These are phyloP conservation scores for Colletotrichum paranaense DNA, from an alignment of 2,329 filamentous ascomycete genomes.

Conservation along the genomic window DNA sequence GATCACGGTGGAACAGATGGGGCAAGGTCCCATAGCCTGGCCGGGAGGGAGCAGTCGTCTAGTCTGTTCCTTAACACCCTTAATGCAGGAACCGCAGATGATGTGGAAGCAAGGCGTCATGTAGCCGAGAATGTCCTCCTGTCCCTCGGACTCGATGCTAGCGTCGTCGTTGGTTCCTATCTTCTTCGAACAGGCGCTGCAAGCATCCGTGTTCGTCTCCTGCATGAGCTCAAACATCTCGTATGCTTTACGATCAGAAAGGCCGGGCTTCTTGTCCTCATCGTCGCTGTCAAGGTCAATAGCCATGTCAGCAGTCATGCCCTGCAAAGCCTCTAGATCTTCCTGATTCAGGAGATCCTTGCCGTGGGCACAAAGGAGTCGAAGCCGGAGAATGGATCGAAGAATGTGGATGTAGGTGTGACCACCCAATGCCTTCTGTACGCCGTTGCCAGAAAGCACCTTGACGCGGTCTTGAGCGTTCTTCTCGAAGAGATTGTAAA, in stretches of 20 bases:
- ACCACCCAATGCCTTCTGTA: slow-evolving; percentile 78
- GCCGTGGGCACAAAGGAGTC: slow-evolving; percentile 94
- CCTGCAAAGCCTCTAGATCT: slow-evolving; percentile 83
- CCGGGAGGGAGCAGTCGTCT: slow-evolving; percentile 50
- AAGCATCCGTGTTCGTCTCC: slow-evolving; percentile 82
- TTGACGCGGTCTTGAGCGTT: slow-evolving; percentile 85
- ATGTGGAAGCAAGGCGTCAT: slow-evolving; percentile 92
- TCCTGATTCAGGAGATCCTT: slow-evolving; percentile 88
- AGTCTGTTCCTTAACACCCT: slow-evolving; percentile 66
- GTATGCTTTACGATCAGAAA: slow-evolving; percentile 80
- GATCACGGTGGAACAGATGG: slow-evolving; percentile 74
- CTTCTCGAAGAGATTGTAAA: slow-evolving; percentile 88
- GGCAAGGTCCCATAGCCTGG: slow-evolving; percentile 67
- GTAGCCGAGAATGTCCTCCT: slow-evolving; percentile 76
- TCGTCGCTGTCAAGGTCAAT: slow-evolving; percentile 90
- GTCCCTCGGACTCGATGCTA: slow-evolving; percentile 67
- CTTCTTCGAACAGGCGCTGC: slow-evolving; percentile 75
- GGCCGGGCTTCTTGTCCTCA: slow-evolving; percentile 63
- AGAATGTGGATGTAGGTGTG: slow-evolving; percentile 94
- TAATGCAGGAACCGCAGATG: slow-evolving; percentile 80
- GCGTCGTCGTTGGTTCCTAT: slow-evolving; percentile 68
- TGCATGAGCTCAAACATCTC: slow-evolving; percentile 87
- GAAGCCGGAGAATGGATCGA: slow-evolving; percentile 88
- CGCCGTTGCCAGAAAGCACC: slow-evolving; percentile 68
- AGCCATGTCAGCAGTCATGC: slow-evolving; percentile 84